Base-by-base conservation (phyloP, 176 grass and related monocot genomes). In the Bothriochloa decipiens region DNA sequence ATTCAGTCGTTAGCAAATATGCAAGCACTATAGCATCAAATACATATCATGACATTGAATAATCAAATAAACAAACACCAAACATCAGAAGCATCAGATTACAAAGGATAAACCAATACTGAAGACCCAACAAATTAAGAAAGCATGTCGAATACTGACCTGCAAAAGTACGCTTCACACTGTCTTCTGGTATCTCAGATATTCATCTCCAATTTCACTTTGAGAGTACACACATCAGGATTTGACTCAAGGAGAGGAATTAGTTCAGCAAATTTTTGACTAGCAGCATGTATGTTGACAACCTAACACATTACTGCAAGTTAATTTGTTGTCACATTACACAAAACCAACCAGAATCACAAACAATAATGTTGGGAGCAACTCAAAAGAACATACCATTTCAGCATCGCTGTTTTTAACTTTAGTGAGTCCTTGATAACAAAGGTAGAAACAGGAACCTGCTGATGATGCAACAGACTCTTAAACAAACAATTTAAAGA, bases 361-460 rank as follows among this genome's bases (percentile, higher is more conserved):
- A 81, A 76, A 85, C 0, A 25, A 77, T 26, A 10, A 27, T 12
- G 71, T 29, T 58, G 39, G 82, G 68, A 64, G 52, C 63, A 84
- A 22, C 28, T 82, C 75, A 93, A 80, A 50, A 77, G 76, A 85
- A 39, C 71, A 72, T 83, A 95, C 91, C 83, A 22, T 89, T 77
- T 95, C 91, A 81, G 93, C 87, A 86, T 98, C 93, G 72, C 77
- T 94, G 79, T 81, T 76, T 98, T 95, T 74, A 95, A 88, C 86
- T 98, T 98, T 57, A 98, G 89, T 65, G 93, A 98, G 63, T 94
- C 78, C 57, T 90, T 86, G 82, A 98, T 87, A 70, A 98, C 94
- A 79, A 90, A 95, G 75, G 77, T 93, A 45, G 81, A 58, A 89
- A 92, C 83, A 68, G 87, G 93, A 92, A 83, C 85, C 96, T 98